phyloP scores from a whole-genome alignment of 2,329 filamentous ascomycete genomes.

The Alternaria consortialis region DNA sequence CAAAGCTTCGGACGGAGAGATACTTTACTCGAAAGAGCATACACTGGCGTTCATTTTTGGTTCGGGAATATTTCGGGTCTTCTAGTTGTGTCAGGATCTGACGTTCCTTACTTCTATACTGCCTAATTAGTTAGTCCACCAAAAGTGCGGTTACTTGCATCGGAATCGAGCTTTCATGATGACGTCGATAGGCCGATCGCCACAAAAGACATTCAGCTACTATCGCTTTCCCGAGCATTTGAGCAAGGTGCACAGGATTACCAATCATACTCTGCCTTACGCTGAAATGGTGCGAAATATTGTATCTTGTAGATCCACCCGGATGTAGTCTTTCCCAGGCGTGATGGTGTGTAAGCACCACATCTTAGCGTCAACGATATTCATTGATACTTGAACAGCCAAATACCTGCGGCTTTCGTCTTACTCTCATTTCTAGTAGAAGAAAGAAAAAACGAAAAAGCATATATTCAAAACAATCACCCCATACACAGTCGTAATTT shows the following conservation, averaged over 20 bases:
- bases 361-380: not conserved
- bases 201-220: not conserved
- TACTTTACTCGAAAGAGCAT: not conserved
- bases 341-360: not conserved
- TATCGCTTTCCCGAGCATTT: not conserved
- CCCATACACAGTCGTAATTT: not conserved
- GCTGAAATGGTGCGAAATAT: not conserved
- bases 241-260: not conserved
- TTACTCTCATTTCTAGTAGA: not conserved
- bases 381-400: not conserved
- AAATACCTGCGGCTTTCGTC: not conserved
- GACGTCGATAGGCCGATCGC: not conserved
- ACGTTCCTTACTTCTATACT: not conserved
- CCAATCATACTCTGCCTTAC: not conserved
- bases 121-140: not conserved
- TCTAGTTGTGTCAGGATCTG: not conserved
- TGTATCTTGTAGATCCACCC: not conserved
- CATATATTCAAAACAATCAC: fast-evolving
- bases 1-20: not conserved
- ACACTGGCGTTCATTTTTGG: fast-evolving
- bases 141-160: not conserved
- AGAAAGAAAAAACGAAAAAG: not conserved
- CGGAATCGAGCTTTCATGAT: not conserved
- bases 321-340: not conserved
- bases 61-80: not conserved